Evolutionary conservation across 1,284 basidiomycete genomes (phyloP).

Genomic region (Fomitopsis schrenkii): DNA sequence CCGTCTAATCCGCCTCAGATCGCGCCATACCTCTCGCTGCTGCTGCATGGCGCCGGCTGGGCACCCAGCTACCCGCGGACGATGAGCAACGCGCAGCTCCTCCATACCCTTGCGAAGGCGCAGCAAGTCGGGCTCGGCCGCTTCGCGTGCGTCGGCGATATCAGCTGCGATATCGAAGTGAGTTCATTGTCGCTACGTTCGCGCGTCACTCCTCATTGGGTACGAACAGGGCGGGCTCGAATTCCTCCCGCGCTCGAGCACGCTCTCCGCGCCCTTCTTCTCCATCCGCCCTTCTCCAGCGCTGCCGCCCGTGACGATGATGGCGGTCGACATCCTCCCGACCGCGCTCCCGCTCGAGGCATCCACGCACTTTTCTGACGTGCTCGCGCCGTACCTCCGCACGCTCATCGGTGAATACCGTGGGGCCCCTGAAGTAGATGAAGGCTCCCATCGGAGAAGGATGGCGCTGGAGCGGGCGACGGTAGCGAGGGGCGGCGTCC

Average conservation of each 20-base stretch:
- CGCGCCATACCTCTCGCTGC: constrained; percentile 78
- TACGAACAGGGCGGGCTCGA: constrained; percentile 70
- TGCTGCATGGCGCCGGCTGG: constrained; percentile 89
- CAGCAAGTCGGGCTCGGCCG: constrained; percentile 47
- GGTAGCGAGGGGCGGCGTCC: constrained; percentile 58
- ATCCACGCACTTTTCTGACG: constrained; percentile 69
- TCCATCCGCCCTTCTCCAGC: constrained; percentile 43
- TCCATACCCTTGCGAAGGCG: constrained; percentile 46
- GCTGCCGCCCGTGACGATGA: constrained; percentile 65
- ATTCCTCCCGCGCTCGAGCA: constrained; percentile 73
- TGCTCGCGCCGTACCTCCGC: constrained; percentile 66
- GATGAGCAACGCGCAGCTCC: constrained; percentile 67
- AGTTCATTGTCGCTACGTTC: constrained; percentile 9
- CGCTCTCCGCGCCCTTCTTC: constrained; percentile 75
- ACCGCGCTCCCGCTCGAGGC: constrained; percentile 80
- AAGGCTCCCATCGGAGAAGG: constrained; percentile 23
- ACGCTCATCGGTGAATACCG: constrained; percentile 44
- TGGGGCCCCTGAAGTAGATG: constrained; percentile 13
- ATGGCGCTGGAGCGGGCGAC: constrained; percentile 62
- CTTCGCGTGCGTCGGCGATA: constrained; percentile 75
- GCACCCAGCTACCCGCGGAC: constrained; percentile 70
- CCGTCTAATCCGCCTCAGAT: constrained; percentile 40
- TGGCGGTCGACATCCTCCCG: constrained; percentile 88
- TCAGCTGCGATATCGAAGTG: constrained; percentile 82
- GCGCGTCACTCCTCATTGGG: neutral